Evolutionary conservation across 805 yeast species (phyloP), one percentile per base, ranked within the genome.

Genomic region (Zygosaccharomyces lentus): DNA sequence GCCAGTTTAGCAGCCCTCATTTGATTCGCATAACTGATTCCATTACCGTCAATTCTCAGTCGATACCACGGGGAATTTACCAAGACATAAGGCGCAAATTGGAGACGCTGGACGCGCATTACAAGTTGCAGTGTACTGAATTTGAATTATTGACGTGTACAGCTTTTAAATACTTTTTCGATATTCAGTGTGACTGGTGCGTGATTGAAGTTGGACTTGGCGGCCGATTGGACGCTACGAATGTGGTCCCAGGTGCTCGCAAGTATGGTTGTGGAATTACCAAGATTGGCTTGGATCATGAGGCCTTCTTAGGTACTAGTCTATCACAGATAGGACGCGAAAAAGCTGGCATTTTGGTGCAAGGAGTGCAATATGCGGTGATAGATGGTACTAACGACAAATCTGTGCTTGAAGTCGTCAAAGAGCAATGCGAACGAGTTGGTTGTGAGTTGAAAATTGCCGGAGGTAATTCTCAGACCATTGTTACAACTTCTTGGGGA

Each of bases 191-290:
- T 5, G 81, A 83, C 19, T 67, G 84, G 45, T 96, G 96, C 0
- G 79, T 91, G 0, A 66, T 91, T n/a, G 99, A 91, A 64, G 97
- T 89, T 3, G 99, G 99, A 0, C 69, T 93, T 6, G 99, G 99
- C 2, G 99, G 99, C 0, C 65, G 85, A 34, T 62, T 80, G 9
- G 99, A 91, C 65, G 87, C 97, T 1, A 91, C 99, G 0, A 91
- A 91, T 67, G 86, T 86, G 0, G 62, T 84, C 1, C 66, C 66
- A 7, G 66, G 66, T 1, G 48, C 51, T 9, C 74, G 79, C 12
- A 80, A 80, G 25, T 43, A 84, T 30, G 78, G 74, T 6, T 77
- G 89, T 7, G 96, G 84, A 1, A 83, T 93, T 35, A 81, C 96
- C 4, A 87, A 87, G 59, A 82, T 91, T 17, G 93, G 91, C 1